Conservation (phyloP, 176 grass and related monocot species). For the Zea luxurians region DNA sequence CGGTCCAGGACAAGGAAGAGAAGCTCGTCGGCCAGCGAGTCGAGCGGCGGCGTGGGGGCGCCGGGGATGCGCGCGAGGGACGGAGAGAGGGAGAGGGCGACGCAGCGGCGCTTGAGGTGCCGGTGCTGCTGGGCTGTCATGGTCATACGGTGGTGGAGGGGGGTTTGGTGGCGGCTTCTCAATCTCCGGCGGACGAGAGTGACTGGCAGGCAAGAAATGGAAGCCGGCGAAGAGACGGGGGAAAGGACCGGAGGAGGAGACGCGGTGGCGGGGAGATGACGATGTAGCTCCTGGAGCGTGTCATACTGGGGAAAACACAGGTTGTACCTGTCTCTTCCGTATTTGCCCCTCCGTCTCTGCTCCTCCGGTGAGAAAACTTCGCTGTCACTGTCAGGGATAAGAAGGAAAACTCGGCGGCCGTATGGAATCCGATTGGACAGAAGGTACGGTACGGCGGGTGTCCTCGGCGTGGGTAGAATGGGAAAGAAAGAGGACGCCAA, state of each 20-base stretch:
- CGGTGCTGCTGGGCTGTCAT: neutral
- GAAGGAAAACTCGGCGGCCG: neutral
- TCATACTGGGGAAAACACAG: neutral
- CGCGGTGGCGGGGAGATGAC: neutral
- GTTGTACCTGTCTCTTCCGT: neutral
- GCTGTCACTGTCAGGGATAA: neutral
- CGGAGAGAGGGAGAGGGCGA: neutral
- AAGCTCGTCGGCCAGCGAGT: constrained; percentile 62
- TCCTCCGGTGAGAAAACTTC: too few species aligned
- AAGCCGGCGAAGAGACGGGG: too few species aligned
- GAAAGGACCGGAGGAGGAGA: too few species aligned
- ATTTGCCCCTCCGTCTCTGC: neutral
- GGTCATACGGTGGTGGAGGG: neutral
- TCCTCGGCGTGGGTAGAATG: neutral
- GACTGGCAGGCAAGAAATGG: too few species aligned
- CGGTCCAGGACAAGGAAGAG: constrained; percentile 70
- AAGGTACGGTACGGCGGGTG: constrained; percentile 36
- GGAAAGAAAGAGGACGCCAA: neutral
- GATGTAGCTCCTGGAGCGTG: neutral
- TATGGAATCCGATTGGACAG: neutral
- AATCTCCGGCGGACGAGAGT: too few species aligned
- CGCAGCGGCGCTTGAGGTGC: constrained; percentile 19
- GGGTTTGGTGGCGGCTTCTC: too few species aligned
- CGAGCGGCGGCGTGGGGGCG: neutral
- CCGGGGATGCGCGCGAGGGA: neutral